These are phyloP conservation scores for Lecanoromycetidae sp. DNA, from an alignment of 2,329 filamentous ascomycete species.

Conservation along the genomic window DNA sequence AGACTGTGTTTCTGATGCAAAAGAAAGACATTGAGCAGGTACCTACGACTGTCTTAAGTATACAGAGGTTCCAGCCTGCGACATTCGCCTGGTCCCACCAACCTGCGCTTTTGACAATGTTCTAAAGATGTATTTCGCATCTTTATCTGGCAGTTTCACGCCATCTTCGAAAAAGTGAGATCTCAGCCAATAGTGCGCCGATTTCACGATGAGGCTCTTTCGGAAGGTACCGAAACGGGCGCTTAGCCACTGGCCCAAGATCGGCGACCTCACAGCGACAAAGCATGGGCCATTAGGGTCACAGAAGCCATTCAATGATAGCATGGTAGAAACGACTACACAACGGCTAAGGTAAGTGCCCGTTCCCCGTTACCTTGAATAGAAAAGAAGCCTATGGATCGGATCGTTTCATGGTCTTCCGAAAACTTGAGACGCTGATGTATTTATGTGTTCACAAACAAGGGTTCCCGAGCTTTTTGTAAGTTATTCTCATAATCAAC, in stretches of 20 bases:
- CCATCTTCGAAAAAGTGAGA: not conserved
- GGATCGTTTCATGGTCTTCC: constrained; percentile 1
- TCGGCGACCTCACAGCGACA: constrained; percentile 1
- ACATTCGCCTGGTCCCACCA: not conserved
- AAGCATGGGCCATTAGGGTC: constrained; percentile 2
- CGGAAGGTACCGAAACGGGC: constrained; percentile 15
- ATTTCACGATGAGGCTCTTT: constrained; percentile 16
- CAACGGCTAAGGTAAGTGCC: not conserved
- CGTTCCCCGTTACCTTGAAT: constrained; percentile 1
- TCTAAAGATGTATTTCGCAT: constrained; percentile 15
- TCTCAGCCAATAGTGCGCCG: constrained; percentile 14
- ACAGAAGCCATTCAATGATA: not conserved
- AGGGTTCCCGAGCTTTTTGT: not conserved
- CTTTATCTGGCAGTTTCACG: constrained; percentile 12
- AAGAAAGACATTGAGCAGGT: constrained; percentile 8
- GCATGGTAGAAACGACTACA: constrained; percentile 5
- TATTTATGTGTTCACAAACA: not conserved
- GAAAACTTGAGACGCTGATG: not conserved
- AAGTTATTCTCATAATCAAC: too few species aligned
- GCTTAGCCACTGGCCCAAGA: constrained; percentile 5
- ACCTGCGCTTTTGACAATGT: not conserved
- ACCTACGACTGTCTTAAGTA: constrained; percentile 16
- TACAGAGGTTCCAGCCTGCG: not conserved
- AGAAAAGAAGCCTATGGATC: constrained; percentile 3
- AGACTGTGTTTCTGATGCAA: constrained; percentile 11